Evolutionary conservation across 495 filamentous ascomycete species (phyloP).

Genomic region (Parachaetomium inaequale): DNA sequence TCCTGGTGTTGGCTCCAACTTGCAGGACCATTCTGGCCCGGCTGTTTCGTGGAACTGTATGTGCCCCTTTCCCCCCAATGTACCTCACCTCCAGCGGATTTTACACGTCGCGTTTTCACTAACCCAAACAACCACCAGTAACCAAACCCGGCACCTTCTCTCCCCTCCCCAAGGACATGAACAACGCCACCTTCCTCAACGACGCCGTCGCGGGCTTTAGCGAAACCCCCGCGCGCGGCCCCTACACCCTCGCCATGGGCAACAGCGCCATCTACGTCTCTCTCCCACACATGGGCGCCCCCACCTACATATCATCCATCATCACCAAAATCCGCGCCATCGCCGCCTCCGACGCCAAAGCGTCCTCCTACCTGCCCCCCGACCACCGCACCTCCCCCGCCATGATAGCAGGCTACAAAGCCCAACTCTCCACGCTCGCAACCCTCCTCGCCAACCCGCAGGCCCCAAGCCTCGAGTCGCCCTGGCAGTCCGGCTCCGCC

Average conservation of each 20-base stretch:
- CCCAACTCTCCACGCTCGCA: conserved; percentile 23
- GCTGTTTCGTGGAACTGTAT: conserved; percentile 21
- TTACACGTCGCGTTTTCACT: not conserved
- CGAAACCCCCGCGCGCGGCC: conserved; percentile 23
- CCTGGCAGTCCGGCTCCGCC: conserved; percentile 22
- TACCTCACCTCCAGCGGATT: not conserved
- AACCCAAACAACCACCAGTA: not conserved
- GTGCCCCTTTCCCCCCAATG: not conserved
- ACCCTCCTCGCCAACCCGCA: conserved; percentile 16
- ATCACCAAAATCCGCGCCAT: conserved; percentile 14
- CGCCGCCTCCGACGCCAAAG: not conserved
- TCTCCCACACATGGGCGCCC: conserved; percentile 19
- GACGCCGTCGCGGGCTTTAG: conserved; percentile 21
- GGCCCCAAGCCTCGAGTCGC: conserved; percentile 25
- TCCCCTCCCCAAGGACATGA: conserved; percentile 15
- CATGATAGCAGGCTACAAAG: conserved; percentile 24
- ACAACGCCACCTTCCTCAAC: conserved; percentile 20
- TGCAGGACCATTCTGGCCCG: conserved; percentile 26
- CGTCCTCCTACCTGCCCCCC: conserved; percentile 19
- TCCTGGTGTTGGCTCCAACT: conserved; percentile 25
- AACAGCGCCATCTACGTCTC: conserved; percentile 30
- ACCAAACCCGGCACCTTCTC: conserved; percentile 12
- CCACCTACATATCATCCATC: conserved; percentile 4
- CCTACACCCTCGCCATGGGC: conserved; percentile 25
- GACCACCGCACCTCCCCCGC: conserved; percentile 5